These are phyloP conservation scores for Arachis monticola DNA, from an alignment of 331 rosid species.

Conservation along the genomic window DNA sequence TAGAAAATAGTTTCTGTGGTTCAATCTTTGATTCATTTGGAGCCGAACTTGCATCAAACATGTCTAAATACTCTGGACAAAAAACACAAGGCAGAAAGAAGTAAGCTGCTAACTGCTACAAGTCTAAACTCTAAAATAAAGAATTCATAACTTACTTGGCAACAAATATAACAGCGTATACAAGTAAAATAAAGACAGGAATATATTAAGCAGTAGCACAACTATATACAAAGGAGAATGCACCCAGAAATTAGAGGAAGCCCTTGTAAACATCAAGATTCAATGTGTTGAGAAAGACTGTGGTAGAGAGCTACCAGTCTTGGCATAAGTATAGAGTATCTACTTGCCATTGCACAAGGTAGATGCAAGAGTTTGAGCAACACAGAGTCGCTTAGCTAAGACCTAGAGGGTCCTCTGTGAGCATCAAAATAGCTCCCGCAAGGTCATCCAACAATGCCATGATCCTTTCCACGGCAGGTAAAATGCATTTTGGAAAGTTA, in stretches of 20 bases:
- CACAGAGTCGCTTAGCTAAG: constrained; percentile 29
- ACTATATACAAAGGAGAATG: constrained; percentile 18
- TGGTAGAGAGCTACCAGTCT: constrained; percentile 15
- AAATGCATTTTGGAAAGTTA: constrained; percentile 4
- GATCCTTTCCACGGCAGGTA: constrained; percentile 25
- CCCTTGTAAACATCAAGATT: constrained; percentile 21
- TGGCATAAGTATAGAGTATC: constrained; percentile 11
- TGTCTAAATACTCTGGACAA: constrained; percentile 80
- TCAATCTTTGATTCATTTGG: constrained; percentile 76
- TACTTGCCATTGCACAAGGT: constrained; percentile 15
- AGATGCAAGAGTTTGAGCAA: constrained; percentile 9
- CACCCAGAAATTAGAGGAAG: constrained; percentile 17
- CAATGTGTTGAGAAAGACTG: constrained; percentile 20
- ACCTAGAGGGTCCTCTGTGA: constrained; percentile 1
- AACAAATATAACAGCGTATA: constrained; percentile 26
- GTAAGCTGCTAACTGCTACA: constrained; percentile 34
- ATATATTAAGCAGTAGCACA: constrained; percentile 3
- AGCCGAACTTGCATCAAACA: constrained; percentile 79
- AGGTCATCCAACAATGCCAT: constrained; percentile 27
- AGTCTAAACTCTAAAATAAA: constrained; percentile 11
- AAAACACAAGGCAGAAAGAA: constrained; percentile 22
- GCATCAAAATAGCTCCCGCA: constrained; percentile 20
- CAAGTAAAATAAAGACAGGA: neutral
- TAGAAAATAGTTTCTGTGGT: constrained; percentile 76
- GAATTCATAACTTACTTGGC: constrained; percentile 15